Evolutionary conservation across 2,329 filamentous ascomycete species (phyloP).

Genomic region (Colletotrichum sp.): DNA sequence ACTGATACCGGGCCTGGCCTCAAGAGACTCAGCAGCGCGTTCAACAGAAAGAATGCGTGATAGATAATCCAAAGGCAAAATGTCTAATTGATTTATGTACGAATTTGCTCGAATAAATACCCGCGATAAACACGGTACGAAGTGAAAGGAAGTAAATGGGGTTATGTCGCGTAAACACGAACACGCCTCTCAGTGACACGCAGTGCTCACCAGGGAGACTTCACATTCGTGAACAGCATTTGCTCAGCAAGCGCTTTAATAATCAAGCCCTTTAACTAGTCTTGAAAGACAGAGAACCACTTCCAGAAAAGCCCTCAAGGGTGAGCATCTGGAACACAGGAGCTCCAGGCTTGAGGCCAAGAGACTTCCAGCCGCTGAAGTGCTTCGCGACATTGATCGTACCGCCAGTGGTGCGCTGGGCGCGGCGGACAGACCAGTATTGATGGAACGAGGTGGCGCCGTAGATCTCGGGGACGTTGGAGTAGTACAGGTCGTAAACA

Average conservation of each 20-base stretch:
- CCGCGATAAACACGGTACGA: not conserved
- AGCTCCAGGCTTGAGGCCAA: not conserved
- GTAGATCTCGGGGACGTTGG: not conserved
- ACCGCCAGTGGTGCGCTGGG: not conserved
- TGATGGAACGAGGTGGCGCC: not conserved
- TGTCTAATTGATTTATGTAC: not conserved
- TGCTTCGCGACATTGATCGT: not conserved
- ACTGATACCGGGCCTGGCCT: not conserved
- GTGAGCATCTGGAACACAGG: not conserved
- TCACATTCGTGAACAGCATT: not conserved
- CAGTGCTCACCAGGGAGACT: not conserved
- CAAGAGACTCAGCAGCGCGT: not conserved
- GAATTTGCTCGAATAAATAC: not conserved
- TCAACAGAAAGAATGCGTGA: not conserved
- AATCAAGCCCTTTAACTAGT: not conserved
- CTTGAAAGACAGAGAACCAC: not conserved
- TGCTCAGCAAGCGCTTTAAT: not conserved
- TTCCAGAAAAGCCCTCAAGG: not conserved
- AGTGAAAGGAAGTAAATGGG: not conserved
- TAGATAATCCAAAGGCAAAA: not conserved
- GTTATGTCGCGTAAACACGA: not conserved
- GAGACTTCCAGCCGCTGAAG: not conserved
- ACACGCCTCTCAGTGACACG: not conserved
- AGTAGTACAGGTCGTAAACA: not conserved
- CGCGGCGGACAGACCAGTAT: not conserved